Conservation (phyloP, 1,284 basidiomycete species). For the Pseudozyma hubeiensis region DNA sequence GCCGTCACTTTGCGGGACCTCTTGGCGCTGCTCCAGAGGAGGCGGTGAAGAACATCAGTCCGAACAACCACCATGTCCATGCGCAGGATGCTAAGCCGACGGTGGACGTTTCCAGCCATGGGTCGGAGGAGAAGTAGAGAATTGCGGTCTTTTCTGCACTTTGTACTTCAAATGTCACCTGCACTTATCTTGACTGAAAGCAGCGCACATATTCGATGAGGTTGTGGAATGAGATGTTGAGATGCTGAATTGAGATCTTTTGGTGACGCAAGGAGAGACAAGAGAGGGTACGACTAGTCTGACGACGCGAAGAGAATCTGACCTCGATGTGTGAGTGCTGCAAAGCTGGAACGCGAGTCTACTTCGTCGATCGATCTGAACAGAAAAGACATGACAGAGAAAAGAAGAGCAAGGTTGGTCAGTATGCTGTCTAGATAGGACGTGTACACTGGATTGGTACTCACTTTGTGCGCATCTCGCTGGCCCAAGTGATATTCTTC, state of each 20-base stretch:
- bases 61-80: conserved; percentile 1
- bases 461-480: conserved; percentile 84
- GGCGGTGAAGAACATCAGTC: conserved; percentile 8
- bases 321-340: conserved; percentile 78
- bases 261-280: not conserved
- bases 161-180: not conserved
- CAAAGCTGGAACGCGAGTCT: conserved; percentile 79
- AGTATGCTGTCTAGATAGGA: not conserved
- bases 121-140: conserved; percentile 22
- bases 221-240: no score
- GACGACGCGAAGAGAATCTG: conserved; percentile 54
- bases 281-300: conserved; percentile 4
- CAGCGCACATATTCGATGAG: no score
- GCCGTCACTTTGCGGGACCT: conserved; percentile 47
- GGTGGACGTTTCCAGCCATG: conserved; percentile 25
- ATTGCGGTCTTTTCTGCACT: not conserved
- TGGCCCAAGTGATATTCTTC: conserved; percentile 86
- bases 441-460: conserved; percentile 3
- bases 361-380: conserved; percentile 80
- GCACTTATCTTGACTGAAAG: no score
- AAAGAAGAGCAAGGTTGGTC: not conserved
- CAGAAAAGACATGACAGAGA: not conserved
- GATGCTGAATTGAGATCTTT: not conserved
- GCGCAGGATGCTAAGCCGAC: conserved; percentile 12
- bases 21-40: conserved; percentile 38